A percentile compares a stretch with the other conserved stretches of the same genome.
Conservation (phyloP, 73 alveolate species). For the Symbiodinium pilosum region DNA sequence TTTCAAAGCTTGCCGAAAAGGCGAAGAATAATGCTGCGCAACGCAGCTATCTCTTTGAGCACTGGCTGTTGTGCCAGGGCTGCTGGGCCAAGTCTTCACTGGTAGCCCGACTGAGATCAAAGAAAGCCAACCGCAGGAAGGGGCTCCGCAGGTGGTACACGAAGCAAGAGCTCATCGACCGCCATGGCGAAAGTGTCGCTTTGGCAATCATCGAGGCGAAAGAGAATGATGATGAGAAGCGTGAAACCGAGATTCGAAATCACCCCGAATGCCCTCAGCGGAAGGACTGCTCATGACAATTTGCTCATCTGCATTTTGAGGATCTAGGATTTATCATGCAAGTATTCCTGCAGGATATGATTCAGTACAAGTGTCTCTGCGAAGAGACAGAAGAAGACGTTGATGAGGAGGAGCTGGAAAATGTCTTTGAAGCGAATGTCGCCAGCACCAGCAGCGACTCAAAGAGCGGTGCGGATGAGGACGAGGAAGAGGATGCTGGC, state of each 20-base stretch:
- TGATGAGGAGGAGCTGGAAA: neutral
- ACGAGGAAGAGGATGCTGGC: neutral
- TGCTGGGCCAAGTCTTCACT: neutral
- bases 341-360: neutral
- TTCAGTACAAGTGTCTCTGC: neutral
- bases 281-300: neutral
- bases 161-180: neutral
- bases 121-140: neutral
- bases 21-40: neutral
- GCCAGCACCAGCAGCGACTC: neutral
- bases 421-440: too few species aligned
- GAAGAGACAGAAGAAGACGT: neutral
- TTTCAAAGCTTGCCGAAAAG: neutral
- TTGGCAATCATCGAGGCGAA: neutral
- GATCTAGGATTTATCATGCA: too few species aligned
- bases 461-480: neutral
- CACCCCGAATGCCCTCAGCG: neutral
- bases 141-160: neutral
- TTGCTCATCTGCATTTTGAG: too few species aligned
- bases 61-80: neutral
- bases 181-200: neutral
- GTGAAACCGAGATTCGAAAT: neutral
- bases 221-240: too few species aligned
- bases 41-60: neutral
- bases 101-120: neutral